phyloP scores from a whole-genome alignment of 2,329 filamentous ascomycete genomes.

The Cladosporium cucumerinum region DNA sequence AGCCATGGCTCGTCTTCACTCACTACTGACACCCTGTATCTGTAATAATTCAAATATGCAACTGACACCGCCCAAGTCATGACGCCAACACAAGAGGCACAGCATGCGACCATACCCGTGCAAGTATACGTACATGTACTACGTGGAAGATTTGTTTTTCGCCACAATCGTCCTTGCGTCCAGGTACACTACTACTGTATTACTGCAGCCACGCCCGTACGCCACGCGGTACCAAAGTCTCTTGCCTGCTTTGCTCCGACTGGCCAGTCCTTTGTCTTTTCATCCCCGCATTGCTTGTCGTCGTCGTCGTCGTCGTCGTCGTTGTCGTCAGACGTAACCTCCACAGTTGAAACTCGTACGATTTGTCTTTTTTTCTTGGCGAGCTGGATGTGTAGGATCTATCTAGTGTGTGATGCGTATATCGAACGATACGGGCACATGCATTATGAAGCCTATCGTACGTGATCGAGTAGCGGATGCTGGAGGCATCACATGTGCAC shows the following conservation, averaged over 20 bases:
- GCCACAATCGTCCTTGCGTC: conserved; percentile 6
- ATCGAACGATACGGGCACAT: background rate
- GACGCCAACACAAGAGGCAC: conserved; percentile 3
- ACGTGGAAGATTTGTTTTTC: background rate
- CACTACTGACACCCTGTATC: background rate
- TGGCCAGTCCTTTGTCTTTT: background rate
- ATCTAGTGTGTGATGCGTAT: background rate
- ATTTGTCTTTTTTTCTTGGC: background rate
- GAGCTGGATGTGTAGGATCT: background rate
- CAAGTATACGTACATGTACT: background rate
- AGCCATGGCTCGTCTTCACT: background rate
- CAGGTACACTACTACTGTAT: no score
- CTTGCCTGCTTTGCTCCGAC: conserved; percentile 5
- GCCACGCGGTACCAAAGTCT: background rate
- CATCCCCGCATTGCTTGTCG: background rate
- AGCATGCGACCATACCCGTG: background rate
- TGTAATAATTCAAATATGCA: background rate
- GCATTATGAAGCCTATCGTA: background rate
- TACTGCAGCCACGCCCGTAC: no score
- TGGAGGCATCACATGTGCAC: background rate
- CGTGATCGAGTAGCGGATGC: background rate
- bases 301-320: background rate
- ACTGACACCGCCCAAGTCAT: conserved; percentile 7
- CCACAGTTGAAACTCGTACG: conserved; percentile 30
- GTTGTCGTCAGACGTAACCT: conserved; percentile 13